Percentiles rank a stretch among this genome's conserved stretches.
Conservation (phyloP, 495 filamentous ascomycete genomes). For the Aspergillus homomorphus region DNA sequence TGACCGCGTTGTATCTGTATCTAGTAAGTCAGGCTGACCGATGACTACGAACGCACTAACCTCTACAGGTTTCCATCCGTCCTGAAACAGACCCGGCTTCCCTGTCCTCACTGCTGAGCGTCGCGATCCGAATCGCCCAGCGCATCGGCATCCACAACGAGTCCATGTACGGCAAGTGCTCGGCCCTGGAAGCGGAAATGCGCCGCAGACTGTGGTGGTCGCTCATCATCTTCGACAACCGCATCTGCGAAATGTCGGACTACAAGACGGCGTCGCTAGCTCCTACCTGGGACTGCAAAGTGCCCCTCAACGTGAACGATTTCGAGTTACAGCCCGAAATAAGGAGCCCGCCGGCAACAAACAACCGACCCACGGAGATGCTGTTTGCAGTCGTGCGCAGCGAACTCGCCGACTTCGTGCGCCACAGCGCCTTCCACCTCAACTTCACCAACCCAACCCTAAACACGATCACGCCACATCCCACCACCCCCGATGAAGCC, state of each 20-base stretch:
- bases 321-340: slow-evolving; percentile 51
- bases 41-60: slow-evolving; percentile 1
- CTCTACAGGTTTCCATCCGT: slow-evolving; percentile 48
- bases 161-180: slow-evolving; percentile 26
- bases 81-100: slow-evolving; percentile 47
- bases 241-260: slow-evolving; percentile 46
- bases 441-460: slow-evolving; percentile 49
- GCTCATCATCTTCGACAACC: slow-evolving; percentile 49
- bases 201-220: slow-evolving; percentile 61
- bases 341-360: slow-evolving; percentile 36
- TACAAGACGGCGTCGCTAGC: slow-evolving; percentile 33
- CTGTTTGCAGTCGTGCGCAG: slow-evolving; percentile 51
- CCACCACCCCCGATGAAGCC: slow-evolving; percentile 18
- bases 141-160: slow-evolving; percentile 54
- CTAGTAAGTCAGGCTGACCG: slow-evolving; percentile 40
- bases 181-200: slow-evolving; percentile 53
- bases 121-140: slow-evolving; percentile 53
- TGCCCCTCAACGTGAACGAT: slow-evolving; percentile 56
- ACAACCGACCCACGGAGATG: slow-evolving; percentile 43
- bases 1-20: slow-evolving; percentile 59
- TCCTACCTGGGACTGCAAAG: slow-evolving; percentile 55
- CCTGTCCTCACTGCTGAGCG: slow-evolving; percentile 50
- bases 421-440: slow-evolving; percentile 45
- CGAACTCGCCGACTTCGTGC: slow-evolving; percentile 47
- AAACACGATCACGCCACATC: slow-evolving; percentile 33